Evolutionary conservation across 2,329 filamentous ascomycete species (phyloP).

Genomic region (Clarireedia homoeocarpa): DNA sequence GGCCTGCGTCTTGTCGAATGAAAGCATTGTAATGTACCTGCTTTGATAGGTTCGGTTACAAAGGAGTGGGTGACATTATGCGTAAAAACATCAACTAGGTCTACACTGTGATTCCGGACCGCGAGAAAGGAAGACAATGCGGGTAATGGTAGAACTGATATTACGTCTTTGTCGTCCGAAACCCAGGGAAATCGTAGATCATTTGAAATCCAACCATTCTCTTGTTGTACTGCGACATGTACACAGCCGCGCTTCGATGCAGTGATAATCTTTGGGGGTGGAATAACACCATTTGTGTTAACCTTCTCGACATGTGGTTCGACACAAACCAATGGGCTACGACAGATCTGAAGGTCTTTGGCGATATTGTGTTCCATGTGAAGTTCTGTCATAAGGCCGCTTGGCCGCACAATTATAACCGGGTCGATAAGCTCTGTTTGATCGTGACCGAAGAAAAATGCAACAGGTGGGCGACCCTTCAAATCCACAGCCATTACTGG

Average conservation of each 20-base stretch:
- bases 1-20: conserved; percentile 45
- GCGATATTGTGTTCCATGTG: conserved; percentile 36
- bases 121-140: conserved; percentile 53
- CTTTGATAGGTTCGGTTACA: conserved; percentile 47
- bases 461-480: conserved; percentile 49
- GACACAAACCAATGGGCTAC: conserved; percentile 38
- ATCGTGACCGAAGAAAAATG: conserved; percentile 54
- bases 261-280: conserved; percentile 36
- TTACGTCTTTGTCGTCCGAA: conserved; percentile 37
- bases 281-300: background rate
- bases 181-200: conserved; percentile 33
- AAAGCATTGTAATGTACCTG: conserved; percentile 52
- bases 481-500: conserved; percentile 47
- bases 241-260: conserved; percentile 44
- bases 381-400: conserved; percentile 55
- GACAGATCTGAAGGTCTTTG: conserved; percentile 42
- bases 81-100: conserved; percentile 52
- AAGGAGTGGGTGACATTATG: conserved; percentile 55
- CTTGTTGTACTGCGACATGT: conserved; percentile 38
- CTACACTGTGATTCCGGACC: conserved; percentile 46
- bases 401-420: conserved; percentile 54
- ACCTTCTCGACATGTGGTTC: conserved; percentile 32
- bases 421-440: conserved; percentile 33
- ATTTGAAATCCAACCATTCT: conserved; percentile 42
- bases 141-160: conserved; percentile 52